Base-by-base conservation (phyloP, 2,329 filamentous ascomycete genomes). In the Aspergillus sojae region DNA sequence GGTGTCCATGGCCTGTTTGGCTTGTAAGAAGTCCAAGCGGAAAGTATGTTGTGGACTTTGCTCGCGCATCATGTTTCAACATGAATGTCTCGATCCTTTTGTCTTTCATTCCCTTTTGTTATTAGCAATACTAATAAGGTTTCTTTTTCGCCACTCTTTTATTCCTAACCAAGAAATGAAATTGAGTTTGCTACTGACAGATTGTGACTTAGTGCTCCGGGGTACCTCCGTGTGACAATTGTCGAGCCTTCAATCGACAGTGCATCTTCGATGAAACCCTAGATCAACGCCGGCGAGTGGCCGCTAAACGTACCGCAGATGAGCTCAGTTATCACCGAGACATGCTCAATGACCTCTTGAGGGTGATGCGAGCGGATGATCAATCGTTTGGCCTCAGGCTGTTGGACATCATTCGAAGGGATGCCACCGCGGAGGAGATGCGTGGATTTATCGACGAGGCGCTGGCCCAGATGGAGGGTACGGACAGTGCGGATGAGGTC, bases 241-340 rank as follows among this genome's bases (percentile, higher is more conserved):
- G 79, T 65, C 70, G 72, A 39, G 63, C 74, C 34, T 77, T 75
- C 57, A 71, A 73, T 26, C 67, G 74, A 34, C 69, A 72, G 41
- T 81, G 79, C 4, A 81, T 89, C 32, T 84, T 89, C 71, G 88
- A 90, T 71, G 84, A 87, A 72, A 85, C 85, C 1, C 82, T 85
- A 39, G 84, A 89, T 61, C 86, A 86, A 10, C 74, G 79, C 12
- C 76, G 78, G 4, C 75, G 78, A 21, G 76, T 79, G 21, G 76
- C 75, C 0, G 76, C 75, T 11, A 81, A 80, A 62, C 71, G 77
- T 10, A 79, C 78, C 4, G 71, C 78, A 3, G 76, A 79, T 56
- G 78, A 80, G 64, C 70, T 80, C 19, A 71, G 70, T 55, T 77
- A 79, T 57, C 76, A 79, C 60, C 78, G 76, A 9, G 74, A 78